Percentiles rank a stretch among this genome's conserved stretches.
phyloP scores from a whole-genome alignment of 1,284 basidiomycete genomes.

The Pisolithus thermaeus region DNA sequence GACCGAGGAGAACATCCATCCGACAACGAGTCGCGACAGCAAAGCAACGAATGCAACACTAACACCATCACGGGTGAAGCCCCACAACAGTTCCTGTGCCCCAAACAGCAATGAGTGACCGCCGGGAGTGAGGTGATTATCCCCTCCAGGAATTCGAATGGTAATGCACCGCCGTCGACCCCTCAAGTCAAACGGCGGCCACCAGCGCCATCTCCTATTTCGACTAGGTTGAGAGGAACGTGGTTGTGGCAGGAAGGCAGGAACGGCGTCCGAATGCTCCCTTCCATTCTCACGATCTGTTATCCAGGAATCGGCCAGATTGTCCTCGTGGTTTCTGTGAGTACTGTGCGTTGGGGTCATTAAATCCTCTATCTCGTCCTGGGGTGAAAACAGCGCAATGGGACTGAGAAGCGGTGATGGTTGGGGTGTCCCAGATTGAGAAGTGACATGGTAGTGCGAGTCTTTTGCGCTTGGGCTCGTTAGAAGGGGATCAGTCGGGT shows the following conservation, averaged over 20 bases:
- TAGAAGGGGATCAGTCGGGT: constrained; percentile 20
- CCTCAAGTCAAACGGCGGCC: constrained; percentile 37
- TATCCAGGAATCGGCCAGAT: constrained; percentile 15
- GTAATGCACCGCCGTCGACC: constrained; percentile 39
- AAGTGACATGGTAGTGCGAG: constrained; percentile 22
- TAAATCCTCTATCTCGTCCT: constrained; percentile 24
- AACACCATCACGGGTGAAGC: constrained; percentile 18
- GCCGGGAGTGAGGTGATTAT: constrained; percentile 1
- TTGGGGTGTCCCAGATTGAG: constrained; percentile 18
- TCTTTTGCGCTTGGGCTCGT: constrained; percentile 13
- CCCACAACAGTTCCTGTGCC: constrained; percentile 17
- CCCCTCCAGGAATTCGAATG: constrained; percentile 30
- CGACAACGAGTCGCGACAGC: constrained; percentile 18
- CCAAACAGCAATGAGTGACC: background rate
- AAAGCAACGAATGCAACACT: constrained; percentile 26
- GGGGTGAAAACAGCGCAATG: constrained; percentile 25
- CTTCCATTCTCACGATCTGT: constrained; percentile 14
- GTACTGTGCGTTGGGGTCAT: constrained; percentile 28
- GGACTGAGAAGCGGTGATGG: constrained; percentile 28
- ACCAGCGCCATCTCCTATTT: constrained; percentile 11
- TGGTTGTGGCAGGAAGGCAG: constrained; percentile 6
- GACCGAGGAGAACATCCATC: constrained; percentile 24
- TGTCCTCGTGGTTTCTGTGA: constrained; percentile 45
- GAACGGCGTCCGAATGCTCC: background rate
- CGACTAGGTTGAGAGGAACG: background rate